Conservation (phyloP, 140 eudicot species). For the Anethum foeniculum region DNA sequence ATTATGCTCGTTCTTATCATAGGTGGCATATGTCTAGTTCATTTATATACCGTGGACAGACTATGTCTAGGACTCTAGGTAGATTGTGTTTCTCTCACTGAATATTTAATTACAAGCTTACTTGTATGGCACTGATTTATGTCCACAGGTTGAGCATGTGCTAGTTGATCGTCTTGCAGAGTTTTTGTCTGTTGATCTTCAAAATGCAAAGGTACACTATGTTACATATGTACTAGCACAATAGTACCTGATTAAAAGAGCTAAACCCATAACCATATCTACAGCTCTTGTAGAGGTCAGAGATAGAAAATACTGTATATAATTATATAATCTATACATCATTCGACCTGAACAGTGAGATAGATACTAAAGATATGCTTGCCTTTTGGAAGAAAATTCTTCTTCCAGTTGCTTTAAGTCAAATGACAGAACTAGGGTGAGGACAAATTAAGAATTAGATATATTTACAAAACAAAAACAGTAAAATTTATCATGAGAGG, state of each 20-base stretch:
- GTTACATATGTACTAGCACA: not conserved
- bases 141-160: constrained; percentile 84
- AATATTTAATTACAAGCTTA: not conserved
- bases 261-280: not conserved
- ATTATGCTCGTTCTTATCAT: not conserved
- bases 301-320: not conserved
- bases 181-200: constrained; percentile 81
- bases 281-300: not conserved
- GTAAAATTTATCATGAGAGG: not conserved
- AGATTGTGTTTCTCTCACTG: not conserved
- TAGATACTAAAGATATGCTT: not conserved
- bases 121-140: not conserved
- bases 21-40: not conserved
- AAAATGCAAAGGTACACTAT: constrained; percentile 66
- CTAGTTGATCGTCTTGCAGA: constrained; percentile 77
- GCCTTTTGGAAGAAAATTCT: not conserved
- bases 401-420: not conserved
- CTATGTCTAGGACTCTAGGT: not conserved
- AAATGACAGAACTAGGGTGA: not conserved
- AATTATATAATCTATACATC: not conserved
- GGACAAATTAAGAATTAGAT: not conserved
- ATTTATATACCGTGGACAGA: not conserved
- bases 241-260: not conserved
- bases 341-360: not conserved
- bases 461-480: not conserved